Conservation (phyloP, 139 green algal species). For the Chlorella sp. region DNA sequence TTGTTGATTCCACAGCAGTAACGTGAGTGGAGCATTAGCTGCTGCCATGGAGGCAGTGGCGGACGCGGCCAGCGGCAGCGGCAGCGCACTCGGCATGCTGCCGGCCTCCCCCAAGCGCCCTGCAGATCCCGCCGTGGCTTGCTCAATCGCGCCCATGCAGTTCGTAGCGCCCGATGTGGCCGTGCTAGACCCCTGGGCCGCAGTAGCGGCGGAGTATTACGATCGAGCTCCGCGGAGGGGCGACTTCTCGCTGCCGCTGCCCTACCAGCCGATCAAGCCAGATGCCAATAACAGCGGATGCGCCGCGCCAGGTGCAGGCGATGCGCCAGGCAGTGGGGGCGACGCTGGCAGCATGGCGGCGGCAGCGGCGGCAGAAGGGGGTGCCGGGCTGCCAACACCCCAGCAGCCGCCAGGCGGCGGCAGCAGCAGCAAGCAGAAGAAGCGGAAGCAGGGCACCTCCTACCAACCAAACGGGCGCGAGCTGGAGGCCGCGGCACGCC, state of each 20-base stretch:
- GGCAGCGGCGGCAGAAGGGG: neutral
- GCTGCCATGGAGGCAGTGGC: too few species aligned
- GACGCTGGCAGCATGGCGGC: neutral
- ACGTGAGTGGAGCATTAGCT: too few species aligned
- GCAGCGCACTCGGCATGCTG: neutral
- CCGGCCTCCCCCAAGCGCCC: neutral
- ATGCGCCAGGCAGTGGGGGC: neutral
- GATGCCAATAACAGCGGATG: neutral
- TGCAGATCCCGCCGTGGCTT: neutral
- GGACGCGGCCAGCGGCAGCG: too few species aligned
- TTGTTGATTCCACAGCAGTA: too few species aligned
- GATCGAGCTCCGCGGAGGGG: neutral
- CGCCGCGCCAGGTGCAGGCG: neutral
- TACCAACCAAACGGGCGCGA: conserved; percentile 31
- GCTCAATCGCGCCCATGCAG: neutral
- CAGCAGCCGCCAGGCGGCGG: neutral
- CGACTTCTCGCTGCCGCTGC: conserved; percentile 17
- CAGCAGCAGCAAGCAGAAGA: neutral
- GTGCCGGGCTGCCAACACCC: neutral
- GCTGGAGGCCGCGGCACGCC: conserved; percentile 2
- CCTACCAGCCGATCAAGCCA: neutral
- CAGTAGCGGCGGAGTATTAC: neutral
- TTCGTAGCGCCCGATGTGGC: neutral
- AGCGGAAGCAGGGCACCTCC: neutral
- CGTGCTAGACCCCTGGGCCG: neutral